These are phyloP conservation scores for Tricholoma furcatifolium DNA, from an alignment of 768 basidiomycete species.

Conservation along the genomic window DNA sequence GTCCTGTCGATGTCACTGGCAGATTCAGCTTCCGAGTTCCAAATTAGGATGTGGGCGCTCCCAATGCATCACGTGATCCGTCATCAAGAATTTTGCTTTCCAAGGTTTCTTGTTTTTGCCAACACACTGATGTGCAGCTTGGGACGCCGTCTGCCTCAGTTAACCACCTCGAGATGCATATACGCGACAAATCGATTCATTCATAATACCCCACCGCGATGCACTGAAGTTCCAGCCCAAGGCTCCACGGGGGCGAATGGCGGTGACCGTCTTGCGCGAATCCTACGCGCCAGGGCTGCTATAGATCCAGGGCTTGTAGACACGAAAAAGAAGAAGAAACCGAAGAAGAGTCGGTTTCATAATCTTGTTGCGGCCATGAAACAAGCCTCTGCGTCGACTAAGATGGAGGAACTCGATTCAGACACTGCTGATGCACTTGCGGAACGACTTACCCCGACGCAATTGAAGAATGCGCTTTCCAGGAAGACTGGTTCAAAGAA, in stretches of 20 bases:
- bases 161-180: neutral
- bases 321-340: neutral
- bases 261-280: neutral
- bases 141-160: neutral
- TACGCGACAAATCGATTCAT: neutral
- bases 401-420: no score
- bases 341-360: neutral
- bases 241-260: neutral
- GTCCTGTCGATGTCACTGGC: neutral
- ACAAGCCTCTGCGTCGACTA: neutral
- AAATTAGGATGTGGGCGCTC: neutral
- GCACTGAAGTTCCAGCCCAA: neutral
- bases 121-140: constrained; percentile 4
- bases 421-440: no score
- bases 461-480: no score
- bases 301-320: neutral
- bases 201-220: neutral
- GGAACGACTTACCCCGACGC: no score
- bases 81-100: constrained; percentile 6
- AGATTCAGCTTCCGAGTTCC: neutral
- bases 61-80: neutral
- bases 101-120: neutral
- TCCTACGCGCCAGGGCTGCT: neutral
- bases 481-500: no score
- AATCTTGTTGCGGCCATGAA: neutral